phyloP scores from a whole-genome alignment of 306 rosid genomes.

The Aeschynomene evenia region DNA sequence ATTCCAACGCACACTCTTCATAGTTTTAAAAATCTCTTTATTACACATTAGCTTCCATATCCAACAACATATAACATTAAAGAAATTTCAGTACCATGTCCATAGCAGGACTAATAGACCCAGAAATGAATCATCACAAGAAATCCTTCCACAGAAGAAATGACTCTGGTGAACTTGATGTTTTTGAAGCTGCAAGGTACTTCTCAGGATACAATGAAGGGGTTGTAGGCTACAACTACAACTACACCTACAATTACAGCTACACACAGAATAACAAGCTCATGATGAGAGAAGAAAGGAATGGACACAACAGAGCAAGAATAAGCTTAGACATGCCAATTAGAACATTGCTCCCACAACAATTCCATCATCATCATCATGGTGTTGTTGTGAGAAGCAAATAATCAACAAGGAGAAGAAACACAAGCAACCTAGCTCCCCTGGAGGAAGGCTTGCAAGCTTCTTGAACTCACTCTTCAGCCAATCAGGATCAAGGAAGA shows the following conservation, averaged over 20 bases:
- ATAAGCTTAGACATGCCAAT: slow-evolving; percentile 92
- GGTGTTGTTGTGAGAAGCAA: slow-evolving; percentile 53
- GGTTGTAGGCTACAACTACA: slow-evolving; percentile 35
- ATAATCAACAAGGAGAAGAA: slow-evolving; percentile 74
- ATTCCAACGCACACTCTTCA: no score
- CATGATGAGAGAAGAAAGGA: slow-evolving; percentile 55
- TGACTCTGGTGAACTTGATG: slow-evolving; percentile 82
- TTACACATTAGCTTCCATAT: slow-evolving; percentile 5
- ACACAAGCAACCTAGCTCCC: slow-evolving; percentile 89
- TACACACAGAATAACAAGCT: slow-evolving; percentile 56
- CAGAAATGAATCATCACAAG: slow-evolving; percentile 59
- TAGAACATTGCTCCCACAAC: slow-evolving; percentile 67
- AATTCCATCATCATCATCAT: no score
- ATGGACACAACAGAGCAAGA: slow-evolving; percentile 56
- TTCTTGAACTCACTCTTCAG: slow-evolving; percentile 91
- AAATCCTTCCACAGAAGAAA: slow-evolving; percentile 66
- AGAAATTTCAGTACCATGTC: slow-evolving; percentile 56
- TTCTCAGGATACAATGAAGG: slow-evolving; percentile 88
- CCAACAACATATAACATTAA: neutral
- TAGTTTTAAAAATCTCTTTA: no score
- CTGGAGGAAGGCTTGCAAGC: slow-evolving; percentile 89
- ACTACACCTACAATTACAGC: slow-evolving; percentile 31
- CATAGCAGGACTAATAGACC: slow-evolving; percentile 51
- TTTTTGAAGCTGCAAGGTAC: slow-evolving; percentile 85
- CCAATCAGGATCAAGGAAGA: slow-evolving; percentile 86